These are phyloP conservation scores for Apiospora marii DNA, from an alignment of 2,329 filamentous ascomycete genomes.

Conservation along the genomic window DNA sequence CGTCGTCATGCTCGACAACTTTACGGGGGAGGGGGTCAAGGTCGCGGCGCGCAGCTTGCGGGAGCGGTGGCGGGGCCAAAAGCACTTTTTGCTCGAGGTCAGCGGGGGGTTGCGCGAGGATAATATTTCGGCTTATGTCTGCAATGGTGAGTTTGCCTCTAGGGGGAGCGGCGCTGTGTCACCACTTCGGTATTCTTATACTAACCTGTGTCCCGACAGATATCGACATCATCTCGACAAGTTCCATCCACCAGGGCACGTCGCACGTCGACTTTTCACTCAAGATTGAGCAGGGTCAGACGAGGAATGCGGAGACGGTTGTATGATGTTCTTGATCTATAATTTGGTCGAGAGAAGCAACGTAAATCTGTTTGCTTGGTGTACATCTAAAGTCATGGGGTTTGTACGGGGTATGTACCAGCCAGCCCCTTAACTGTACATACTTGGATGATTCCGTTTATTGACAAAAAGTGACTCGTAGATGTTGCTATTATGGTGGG, in stretches of 20 bases:
- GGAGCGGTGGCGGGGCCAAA: slow-evolving; percentile 78
- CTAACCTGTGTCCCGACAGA: slow-evolving; percentile 56
- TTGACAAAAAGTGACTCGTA: too few relatives aligned
- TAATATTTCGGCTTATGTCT: slow-evolving; percentile 85
- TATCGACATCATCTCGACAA: slow-evolving; percentile 95
- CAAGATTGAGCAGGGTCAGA: slow-evolving; percentile 72
- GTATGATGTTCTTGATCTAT: background rate
- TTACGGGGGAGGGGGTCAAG: slow-evolving; percentile 80
- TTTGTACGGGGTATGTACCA: background rate
- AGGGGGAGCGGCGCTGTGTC: too few relatives aligned
- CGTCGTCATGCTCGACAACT: slow-evolving; percentile 98
- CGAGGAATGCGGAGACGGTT: background rate
- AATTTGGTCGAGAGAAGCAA: background rate
- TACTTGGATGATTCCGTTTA: background rate
- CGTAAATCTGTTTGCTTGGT: background rate
- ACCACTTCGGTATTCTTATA: background rate
- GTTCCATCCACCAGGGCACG: slow-evolving; percentile 95
- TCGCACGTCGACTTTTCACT: slow-evolving; percentile 94
- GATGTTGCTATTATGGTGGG: too few relatives aligned
- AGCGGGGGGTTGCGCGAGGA: slow-evolving; percentile 87
- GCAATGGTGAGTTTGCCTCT: slow-evolving; percentile 63
- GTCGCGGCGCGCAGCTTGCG: slow-evolving; percentile 78
- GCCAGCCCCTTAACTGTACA: background rate
- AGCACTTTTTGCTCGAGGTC: slow-evolving; percentile 85
- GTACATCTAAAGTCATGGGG: background rate